These are phyloP conservation scores for Xylariaceae sp. DNA, from an alignment of 2,329 filamentous ascomycete species.

Conservation along the genomic window DNA sequence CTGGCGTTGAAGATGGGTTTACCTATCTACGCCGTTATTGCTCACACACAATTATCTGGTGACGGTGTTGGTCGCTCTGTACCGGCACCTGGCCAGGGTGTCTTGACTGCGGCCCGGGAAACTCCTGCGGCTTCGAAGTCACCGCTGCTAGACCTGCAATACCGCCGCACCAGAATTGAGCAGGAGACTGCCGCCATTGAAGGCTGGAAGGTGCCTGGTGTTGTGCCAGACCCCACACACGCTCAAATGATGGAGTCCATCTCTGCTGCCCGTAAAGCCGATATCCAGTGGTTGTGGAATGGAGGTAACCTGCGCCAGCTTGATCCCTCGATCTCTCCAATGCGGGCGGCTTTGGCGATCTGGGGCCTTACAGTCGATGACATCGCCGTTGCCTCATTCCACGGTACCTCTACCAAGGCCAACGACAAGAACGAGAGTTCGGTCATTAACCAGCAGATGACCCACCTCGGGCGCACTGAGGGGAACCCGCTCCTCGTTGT, in stretches of 20 bases:
- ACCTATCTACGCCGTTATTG: constrained; percentile 94
- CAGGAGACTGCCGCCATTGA: constrained; percentile 90
- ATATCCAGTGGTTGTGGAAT: constrained; percentile 84
- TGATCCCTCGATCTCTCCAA: constrained; percentile 85
- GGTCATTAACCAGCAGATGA: constrained; percentile 92
- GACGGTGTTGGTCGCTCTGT: constrained; percentile 99
- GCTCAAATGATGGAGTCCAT: constrained; percentile 82
- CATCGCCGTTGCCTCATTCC: constrained; percentile 91
- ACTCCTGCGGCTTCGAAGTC: constrained; percentile 86
- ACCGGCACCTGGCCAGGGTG: constrained; percentile 92
- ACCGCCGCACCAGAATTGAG: constrained; percentile 91
- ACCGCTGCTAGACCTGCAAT: constrained; percentile 93
- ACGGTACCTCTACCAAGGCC: constrained; percentile 95
- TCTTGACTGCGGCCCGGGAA: constrained; percentile 92
- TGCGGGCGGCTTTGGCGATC: constrained; percentile 90
- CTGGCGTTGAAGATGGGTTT: constrained; percentile 97
- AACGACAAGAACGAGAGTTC: constrained; percentile 99
- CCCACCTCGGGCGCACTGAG: constrained; percentile 90
- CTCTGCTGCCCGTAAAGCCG: constrained; percentile 83
- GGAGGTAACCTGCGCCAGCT: constrained; percentile 99
- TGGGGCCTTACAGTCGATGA: constrained; percentile 98
- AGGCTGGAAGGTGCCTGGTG: constrained; percentile 85
- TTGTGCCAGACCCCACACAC: constrained; percentile 39
- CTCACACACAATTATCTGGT: constrained; percentile 88
- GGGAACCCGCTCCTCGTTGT: constrained; percentile 94